Conservation (phyloP, 371 early-diverging fungal genomes). For the Mortierella sp. region DNA sequence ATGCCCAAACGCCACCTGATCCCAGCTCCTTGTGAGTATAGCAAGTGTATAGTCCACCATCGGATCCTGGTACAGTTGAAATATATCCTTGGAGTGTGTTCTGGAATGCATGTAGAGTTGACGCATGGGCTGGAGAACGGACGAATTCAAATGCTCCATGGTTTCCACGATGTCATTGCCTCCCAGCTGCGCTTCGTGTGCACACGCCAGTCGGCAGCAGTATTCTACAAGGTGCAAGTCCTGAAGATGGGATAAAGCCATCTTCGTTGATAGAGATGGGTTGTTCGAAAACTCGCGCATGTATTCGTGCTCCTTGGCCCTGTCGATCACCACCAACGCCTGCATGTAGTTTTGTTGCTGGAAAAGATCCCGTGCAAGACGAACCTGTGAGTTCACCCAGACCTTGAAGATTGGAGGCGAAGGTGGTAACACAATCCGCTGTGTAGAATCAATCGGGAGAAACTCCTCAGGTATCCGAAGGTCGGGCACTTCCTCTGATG, state of each 20-base stretch:
- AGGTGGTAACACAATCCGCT: constrained; percentile 5
- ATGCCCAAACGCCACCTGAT: neutral
- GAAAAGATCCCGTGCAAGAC: constrained; percentile 23
- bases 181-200: constrained; percentile 20
- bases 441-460: constrained; percentile 18
- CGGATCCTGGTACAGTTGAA: constrained; percentile 24
- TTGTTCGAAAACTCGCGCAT: constrained; percentile 14
- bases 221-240: constrained; percentile 36
- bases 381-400: constrained; percentile 26
- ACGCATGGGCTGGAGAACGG: constrained; percentile 11
- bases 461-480: constrained; percentile 32
- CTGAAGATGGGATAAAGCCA: constrained; percentile 19
- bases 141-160: constrained; percentile 17
- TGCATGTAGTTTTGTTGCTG: constrained; percentile 38
- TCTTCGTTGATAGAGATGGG: constrained; percentile 3
- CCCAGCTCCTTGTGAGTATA: constrained; percentile 24
- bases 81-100: constrained; percentile 16
- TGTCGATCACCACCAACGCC: constrained; percentile 27
- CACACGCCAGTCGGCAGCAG: constrained; percentile 25
- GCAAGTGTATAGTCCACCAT: constrained; percentile 33
- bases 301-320: constrained; percentile 32
- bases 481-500: constrained; percentile 28
- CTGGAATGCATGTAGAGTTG: neutral
- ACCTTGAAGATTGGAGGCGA: constrained; percentile 16
- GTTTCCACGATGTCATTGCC: constrained; percentile 19